phyloP scores from a whole-genome alignment of 2,329 filamentous ascomycete species.

The Paracorniculantispora psalliotae region DNA sequence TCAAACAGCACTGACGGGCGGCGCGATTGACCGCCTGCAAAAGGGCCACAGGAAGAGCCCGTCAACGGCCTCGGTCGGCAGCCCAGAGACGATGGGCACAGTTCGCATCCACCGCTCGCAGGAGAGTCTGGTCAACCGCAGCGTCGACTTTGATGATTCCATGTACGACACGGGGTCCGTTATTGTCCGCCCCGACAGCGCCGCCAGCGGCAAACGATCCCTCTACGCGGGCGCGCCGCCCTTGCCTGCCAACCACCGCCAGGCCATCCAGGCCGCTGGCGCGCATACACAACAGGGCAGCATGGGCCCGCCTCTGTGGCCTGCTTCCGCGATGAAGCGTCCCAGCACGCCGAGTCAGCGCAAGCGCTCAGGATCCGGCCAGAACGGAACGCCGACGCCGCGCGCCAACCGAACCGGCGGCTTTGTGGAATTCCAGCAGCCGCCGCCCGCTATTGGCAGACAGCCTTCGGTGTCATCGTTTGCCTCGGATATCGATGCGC shows the following conservation, averaged over 20 bases:
- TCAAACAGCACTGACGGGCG: slow-evolving; percentile 79
- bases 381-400: slow-evolving; percentile 55
- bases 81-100: slow-evolving; percentile 34
- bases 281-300: slow-evolving; percentile 38
- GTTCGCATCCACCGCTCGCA: slow-evolving; percentile 43
- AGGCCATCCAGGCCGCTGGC: slow-evolving; percentile 71
- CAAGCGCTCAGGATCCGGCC: slow-evolving; percentile 41
- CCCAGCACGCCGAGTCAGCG: slow-evolving; percentile 58
- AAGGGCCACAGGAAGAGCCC: slow-evolving; percentile 30
- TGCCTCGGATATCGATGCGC: slow-evolving; percentile 83
- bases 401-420: slow-evolving; percentile 42
- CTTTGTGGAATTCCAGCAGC: slow-evolving; percentile 46
- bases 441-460: slow-evolving; percentile 27
- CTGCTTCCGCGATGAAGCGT: slow-evolving; percentile 65
- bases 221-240: slow-evolving; percentile 54
- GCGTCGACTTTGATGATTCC: slow-evolving; percentile 34
- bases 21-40: slow-evolving; percentile 68
- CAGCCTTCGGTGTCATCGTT: slow-evolving; percentile 93
- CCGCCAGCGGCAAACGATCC: slow-evolving; percentile 54
- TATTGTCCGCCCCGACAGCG: slow-evolving; percentile 61
- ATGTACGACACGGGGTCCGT: slow-evolving; percentile 31
- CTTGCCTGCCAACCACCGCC: slow-evolving; percentile 74
- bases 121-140: slow-evolving; percentile 41
- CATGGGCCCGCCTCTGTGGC: slow-evolving; percentile 83
- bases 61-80: slow-evolving; percentile 31